Evolutionary conservation across 1,284 basidiomycete genomes (phyloP), one percentile per base, ranked within the genome.

Genomic region (Schizophyllum commune): DNA sequence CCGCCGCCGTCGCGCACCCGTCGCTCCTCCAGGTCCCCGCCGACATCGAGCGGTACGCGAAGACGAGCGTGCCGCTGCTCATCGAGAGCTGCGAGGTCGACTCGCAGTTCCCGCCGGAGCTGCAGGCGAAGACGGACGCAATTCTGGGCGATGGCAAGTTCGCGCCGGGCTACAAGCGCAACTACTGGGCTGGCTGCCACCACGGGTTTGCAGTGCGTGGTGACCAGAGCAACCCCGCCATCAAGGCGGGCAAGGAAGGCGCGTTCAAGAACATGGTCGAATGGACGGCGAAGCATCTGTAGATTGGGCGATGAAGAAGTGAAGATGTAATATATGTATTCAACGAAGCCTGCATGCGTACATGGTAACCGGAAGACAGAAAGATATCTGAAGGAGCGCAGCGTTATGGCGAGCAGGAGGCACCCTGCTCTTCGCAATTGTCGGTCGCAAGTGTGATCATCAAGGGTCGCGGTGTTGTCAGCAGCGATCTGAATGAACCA

Each of bases 41-140:
- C 1, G 85, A 88, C 70, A 21, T 15, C 13, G 19, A 55, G 53
- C 9, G 86, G 86, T 61, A 83, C 51, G 60, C 62, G 1, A 76
- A 69, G 15, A 75, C 83, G 59, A 81, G 78, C 62, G 80, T 77
- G 0, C 85, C 86, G 21, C 74, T 89, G 8, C 77, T 87, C 34
- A 82, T 88, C 71, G 86, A 87, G 72, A 80, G 78, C 52, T 87
- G 85, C 73, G 78, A 81, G 32, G 60, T 73, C 34, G 86, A 88
- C 70, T 4, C 60, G 2, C 70, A 73, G 62, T 87, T 86, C 74
- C 80, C 83, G 1, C 65, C 64, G 1, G 79, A 82, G 62, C 68
- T 78, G 4, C 79, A 80, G 67, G 73, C 68, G 17, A 70, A 74
- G 56, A 80, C 83, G 4, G 85, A 88, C 63, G 75, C 78, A 62